A percentile compares a stretch with the other conserved stretches of the same genome.
These are phyloP conservation scores for Backusella westeae DNA, from an alignment of 192 early-diverging fungal genomes.

Conservation along the genomic window DNA sequence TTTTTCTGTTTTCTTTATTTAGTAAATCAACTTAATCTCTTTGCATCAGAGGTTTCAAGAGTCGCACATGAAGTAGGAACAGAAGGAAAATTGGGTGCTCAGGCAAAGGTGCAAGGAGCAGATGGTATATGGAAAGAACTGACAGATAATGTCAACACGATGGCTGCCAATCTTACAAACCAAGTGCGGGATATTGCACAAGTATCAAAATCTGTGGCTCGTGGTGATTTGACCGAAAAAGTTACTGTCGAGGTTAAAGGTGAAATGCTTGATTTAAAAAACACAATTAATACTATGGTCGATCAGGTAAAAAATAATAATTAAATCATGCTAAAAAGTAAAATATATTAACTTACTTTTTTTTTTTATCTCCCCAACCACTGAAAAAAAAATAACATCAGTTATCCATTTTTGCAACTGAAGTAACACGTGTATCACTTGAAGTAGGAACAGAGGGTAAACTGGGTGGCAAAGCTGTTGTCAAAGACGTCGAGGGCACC, in stretches of 20 bases:
- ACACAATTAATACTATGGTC: slow-evolving; percentile 61
- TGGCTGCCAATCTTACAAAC: slow-evolving; percentile 55
- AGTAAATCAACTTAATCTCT: slow-evolving; percentile 54
- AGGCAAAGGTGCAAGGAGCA: slow-evolving; percentile 39
- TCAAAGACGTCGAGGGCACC: slow-evolving; percentile 51
- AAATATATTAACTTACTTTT: neutral
- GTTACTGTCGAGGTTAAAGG: slow-evolving; percentile 59
- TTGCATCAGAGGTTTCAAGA: slow-evolving; percentile 58
- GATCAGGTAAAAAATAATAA: slow-evolving; percentile 41
- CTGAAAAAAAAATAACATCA: neutral
- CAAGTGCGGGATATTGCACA: slow-evolving; percentile 64
- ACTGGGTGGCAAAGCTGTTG: slow-evolving; percentile 52
- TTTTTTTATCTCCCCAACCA: neutral
- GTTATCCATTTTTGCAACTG: slow-evolving; percentile 51
- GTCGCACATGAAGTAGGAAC: slow-evolving; percentile 67
- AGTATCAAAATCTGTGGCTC: slow-evolving; percentile 63
- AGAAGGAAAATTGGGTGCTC: slow-evolving; percentile 72
- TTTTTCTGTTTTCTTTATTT: neutral
- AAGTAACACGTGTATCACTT: slow-evolving; percentile 53
- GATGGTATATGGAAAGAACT: slow-evolving; percentile 56
- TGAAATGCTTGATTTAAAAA: slow-evolving; percentile 57
- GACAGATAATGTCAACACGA: slow-evolving; percentile 53
- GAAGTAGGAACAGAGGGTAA: slow-evolving; percentile 62
- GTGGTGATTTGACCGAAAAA: slow-evolving; percentile 54
- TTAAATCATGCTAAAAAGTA: neutral